phyloP scores from a whole-genome alignment of 2,329 filamentous ascomycete species.

The Hyphodiscus sp. region DNA sequence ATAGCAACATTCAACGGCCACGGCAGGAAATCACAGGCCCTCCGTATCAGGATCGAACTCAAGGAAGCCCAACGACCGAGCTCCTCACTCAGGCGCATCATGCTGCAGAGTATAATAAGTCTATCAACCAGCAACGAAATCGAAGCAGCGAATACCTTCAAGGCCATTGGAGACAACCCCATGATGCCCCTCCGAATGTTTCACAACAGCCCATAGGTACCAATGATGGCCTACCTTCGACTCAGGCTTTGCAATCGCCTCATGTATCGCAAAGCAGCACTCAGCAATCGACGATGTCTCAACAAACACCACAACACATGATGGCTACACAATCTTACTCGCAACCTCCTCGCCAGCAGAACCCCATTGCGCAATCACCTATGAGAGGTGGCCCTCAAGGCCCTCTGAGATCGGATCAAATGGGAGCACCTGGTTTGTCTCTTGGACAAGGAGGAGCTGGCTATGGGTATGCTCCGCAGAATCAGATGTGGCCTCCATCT shows the following conservation, averaged over 20 bases:
- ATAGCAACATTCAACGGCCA: slow-evolving; percentile 74
- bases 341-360: slow-evolving; percentile 65
- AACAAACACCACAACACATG: slow-evolving; percentile 36
- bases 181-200: slow-evolving; percentile 61
- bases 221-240: slow-evolving; percentile 41
- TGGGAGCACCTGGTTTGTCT: slow-evolving; percentile 56
- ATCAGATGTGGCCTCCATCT: slow-evolving; percentile 55
- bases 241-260: slow-evolving; percentile 51
- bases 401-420: slow-evolving; percentile 49
- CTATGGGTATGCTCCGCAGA: slow-evolving; percentile 57
- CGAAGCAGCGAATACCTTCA: slow-evolving; percentile 76
- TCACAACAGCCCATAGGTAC: slow-evolving; percentile 31
- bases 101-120: slow-evolving; percentile 85
- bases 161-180: slow-evolving; percentile 73
- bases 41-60: slow-evolving; percentile 80
- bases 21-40: slow-evolving; percentile 85
- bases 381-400: slow-evolving; percentile 62
- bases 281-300: slow-evolving; percentile 44
- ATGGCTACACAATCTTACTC: slow-evolving; percentile 55
- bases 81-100: slow-evolving; percentile 82
- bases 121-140: slow-evolving; percentile 70
- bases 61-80: slow-evolving; percentile 69
- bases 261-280: slow-evolving; percentile 48
- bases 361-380: slow-evolving; percentile 64
- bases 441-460: slow-evolving; percentile 39